These are phyloP conservation scores for Kewa caespitosa DNA, from an alignment of 179 eudicot species.

Conservation along the genomic window DNA sequence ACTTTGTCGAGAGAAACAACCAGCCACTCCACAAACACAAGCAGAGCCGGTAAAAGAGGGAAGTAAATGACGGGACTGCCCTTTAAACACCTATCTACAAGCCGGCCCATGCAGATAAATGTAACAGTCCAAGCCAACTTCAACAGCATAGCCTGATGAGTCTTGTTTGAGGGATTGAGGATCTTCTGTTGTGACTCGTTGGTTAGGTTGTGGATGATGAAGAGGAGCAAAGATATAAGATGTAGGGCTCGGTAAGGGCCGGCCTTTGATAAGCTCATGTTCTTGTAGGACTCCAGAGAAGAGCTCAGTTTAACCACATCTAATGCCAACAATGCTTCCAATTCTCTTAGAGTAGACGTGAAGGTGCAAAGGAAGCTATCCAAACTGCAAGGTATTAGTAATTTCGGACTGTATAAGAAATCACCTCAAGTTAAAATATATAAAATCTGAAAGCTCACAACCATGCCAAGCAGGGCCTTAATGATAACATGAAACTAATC, in stretches of 20 bases:
- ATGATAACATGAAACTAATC: background rate
- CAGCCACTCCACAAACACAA: conserved; percentile 86
- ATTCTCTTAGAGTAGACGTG: conserved; percentile 51
- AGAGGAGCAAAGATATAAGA: conserved; percentile 56
- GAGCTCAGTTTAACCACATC: conserved; percentile 48
- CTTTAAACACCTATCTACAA: conserved; percentile 55
- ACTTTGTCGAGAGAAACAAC: conserved; percentile 32
- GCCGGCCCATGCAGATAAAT: conserved; percentile 69
- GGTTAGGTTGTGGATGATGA: conserved; percentile 43
- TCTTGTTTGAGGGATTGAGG: conserved; percentile 28
- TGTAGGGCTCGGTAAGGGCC: conserved; percentile 91
- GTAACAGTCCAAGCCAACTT: conserved; percentile 46
- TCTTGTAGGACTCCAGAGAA: conserved; percentile 60
- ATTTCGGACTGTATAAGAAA: background rate
- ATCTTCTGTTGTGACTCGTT: conserved; percentile 31
- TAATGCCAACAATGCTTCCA: conserved; percentile 55
- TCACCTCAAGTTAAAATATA: background rate
- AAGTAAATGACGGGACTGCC: conserved; percentile 32
- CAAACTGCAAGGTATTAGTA: conserved; percentile 44
- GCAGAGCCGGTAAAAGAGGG: conserved; percentile 74
- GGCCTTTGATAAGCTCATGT: conserved; percentile 51
- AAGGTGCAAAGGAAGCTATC: conserved; percentile 62
- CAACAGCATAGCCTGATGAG: conserved; percentile 29
- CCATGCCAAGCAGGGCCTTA: no score
- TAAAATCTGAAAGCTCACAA: no score